Evolutionary conservation across 2,329 filamentous ascomycete species (phyloP).

Genomic region (Pseudopyricularia cyperi): DNA sequence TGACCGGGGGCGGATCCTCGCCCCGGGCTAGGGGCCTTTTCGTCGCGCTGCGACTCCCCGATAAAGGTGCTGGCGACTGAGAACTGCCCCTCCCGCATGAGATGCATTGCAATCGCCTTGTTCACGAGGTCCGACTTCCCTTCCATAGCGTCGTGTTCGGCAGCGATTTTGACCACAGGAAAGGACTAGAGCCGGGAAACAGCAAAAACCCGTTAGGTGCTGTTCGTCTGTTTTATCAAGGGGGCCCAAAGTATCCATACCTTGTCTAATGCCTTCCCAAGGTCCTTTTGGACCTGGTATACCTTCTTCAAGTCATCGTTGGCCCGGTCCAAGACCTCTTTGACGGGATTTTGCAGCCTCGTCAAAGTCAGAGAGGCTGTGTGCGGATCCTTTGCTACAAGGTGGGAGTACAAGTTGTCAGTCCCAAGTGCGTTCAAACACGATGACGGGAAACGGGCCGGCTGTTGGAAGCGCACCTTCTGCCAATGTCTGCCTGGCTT

Average conservation of each 20-base stretch:
- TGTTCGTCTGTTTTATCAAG: not conserved
- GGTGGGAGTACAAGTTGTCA: constrained; percentile 4
- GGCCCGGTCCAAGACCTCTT: constrained; percentile 65
- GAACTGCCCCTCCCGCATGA: constrained; percentile 90
- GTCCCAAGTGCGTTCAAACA: not conserved
- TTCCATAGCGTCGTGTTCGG: constrained; percentile 68
- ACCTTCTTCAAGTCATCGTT: constrained; percentile 74
- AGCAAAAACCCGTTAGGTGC: not conserved
- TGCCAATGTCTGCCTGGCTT: constrained; percentile 61
- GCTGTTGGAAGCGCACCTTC: constrained; percentile 34
- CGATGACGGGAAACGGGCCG: not conserved
- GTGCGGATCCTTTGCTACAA: constrained; percentile 44
- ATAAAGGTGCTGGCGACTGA: constrained; percentile 77
- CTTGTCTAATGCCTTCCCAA: constrained; percentile 75
- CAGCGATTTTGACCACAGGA: constrained; percentile 50
- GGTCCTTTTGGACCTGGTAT: constrained; percentile 69
- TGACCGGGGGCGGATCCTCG: not conserved
- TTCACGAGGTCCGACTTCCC: constrained; percentile 70
- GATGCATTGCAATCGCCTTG: constrained; percentile 89
- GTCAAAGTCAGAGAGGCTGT: constrained; percentile 63
- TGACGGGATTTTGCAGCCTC: constrained; percentile 76
- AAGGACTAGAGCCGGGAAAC: constrained; percentile 15
- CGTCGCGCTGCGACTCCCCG: constrained; percentile 42
- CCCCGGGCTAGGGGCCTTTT: not conserved
- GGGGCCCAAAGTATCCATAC: constrained; percentile 29